Evolutionary conservation across 805 yeast species (phyloP).

Genomic region (Scheffersomyces coipomensis): DNA sequence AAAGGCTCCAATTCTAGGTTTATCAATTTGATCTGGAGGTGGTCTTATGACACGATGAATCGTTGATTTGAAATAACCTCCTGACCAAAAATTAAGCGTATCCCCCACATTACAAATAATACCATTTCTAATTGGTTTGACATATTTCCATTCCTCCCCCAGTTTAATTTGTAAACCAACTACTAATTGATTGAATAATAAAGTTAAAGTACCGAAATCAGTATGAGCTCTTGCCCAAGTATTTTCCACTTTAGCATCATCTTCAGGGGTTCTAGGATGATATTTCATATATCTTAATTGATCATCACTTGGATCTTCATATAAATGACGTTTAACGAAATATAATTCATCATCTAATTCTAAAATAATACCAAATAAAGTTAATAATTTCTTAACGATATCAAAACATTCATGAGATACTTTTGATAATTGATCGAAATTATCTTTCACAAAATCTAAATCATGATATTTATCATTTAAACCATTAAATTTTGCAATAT

Average conservation of each 20-base stretch:
- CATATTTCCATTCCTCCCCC: conserved; percentile 33
- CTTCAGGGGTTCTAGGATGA: conserved; percentile 24
- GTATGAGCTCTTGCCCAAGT: conserved; percentile 36
- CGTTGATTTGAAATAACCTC: conserved; percentile 33
- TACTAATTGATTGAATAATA: conserved; percentile 32
- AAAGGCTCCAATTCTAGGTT: conserved; percentile 32
- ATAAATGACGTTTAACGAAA: conserved; percentile 27
- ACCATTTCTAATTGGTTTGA: conserved; percentile 28
- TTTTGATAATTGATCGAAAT: conserved; percentile 16
- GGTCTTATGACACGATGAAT: conserved; percentile 34
- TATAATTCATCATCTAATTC: conserved; percentile 29
- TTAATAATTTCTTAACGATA: conserved; percentile 21
- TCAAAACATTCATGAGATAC: conserved; percentile 21
- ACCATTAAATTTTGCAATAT: conserved; percentile 29
- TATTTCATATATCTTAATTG: conserved; percentile 33
- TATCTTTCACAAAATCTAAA: conserved; percentile 20
- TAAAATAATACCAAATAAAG: conserved; percentile 30
- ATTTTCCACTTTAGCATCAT: conserved; percentile 27
- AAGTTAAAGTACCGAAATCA: conserved; percentile 34
- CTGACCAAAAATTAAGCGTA: conserved; percentile 33
- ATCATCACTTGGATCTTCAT: conserved; percentile 33
- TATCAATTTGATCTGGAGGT: conserved; percentile 28
- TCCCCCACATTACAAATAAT: conserved; percentile 36
- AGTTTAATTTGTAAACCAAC: conserved; percentile 33
- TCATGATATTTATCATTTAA: conserved; percentile 15